phyloP scores from a whole-genome alignment of 2,329 filamentous ascomycete species.

The Pseudohalonectria lignicola region DNA sequence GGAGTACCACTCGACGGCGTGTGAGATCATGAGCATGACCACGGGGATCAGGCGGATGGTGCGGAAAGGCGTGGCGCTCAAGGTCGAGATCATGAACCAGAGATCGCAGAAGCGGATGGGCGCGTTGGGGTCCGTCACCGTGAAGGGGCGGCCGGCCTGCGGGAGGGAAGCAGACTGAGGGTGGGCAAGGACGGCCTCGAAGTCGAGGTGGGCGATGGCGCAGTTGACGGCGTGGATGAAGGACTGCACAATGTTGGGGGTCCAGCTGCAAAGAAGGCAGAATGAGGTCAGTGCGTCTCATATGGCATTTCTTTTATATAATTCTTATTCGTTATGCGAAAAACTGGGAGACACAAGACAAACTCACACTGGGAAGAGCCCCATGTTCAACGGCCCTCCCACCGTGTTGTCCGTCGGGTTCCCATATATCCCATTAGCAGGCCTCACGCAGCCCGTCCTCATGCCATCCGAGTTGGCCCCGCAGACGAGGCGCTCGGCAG shows the following conservation, averaged over 20 bases:
- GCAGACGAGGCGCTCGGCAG: slow-evolving; percentile 32
- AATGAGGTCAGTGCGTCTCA: too few species aligned
- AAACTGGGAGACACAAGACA: background rate
- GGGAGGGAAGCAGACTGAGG: slow-evolving; percentile 11
- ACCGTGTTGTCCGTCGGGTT: slow-evolving; percentile 34
- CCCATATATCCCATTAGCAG: slow-evolving; percentile 41
- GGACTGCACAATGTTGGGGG: slow-evolving; percentile 23
- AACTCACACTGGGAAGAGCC: slow-evolving; percentile 29
- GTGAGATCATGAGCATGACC: slow-evolving; percentile 21
- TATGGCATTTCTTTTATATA: too few species aligned
- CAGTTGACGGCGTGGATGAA: slow-evolving; percentile 30
- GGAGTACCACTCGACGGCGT: slow-evolving; percentile 24
- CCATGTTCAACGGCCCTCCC: slow-evolving; percentile 25
- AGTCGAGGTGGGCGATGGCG: slow-evolving; percentile 26
- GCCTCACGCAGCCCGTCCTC: slow-evolving; percentile 39
- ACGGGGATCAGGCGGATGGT: slow-evolving; percentile 19
- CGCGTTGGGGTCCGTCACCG: slow-evolving; percentile 29
- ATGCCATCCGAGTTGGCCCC: slow-evolving; percentile 20
- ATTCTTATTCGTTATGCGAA: too few species aligned
- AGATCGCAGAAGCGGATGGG: slow-evolving; percentile 26
- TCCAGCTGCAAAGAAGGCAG: too few species aligned
- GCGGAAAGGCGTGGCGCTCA: slow-evolving; percentile 23
- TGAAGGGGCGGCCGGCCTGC: slow-evolving; percentile 26
- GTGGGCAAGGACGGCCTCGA: slow-evolving; percentile 24
- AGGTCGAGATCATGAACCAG: slow-evolving; percentile 19